Base-by-base conservation (phyloP, 345 rosid genomes). In the Cardiospermum halicacabum region DNA sequence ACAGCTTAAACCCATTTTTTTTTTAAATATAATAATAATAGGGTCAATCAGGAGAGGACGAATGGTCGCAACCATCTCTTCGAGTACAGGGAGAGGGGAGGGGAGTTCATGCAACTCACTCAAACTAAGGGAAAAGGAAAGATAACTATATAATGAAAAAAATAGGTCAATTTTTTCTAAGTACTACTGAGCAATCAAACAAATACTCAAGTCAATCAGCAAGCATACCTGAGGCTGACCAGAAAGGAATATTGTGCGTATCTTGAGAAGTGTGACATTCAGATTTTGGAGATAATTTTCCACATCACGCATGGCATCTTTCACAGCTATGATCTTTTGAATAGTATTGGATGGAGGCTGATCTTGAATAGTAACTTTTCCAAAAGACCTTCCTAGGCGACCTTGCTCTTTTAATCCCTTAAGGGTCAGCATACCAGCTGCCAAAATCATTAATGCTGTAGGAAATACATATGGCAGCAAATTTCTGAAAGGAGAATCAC, bases 311-410 rank as follows among this genome's bases (percentile, higher is more conserved):
- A 93, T 85, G 28, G 97, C 98, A 70, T 93, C 92, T 79, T 90
- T 93, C 18, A 93, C 67, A 51, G 98, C 98, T 56, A 93, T 79
- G 22, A 93, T 88, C 80, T 93, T 90, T 63, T 93, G 89, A 65
- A 93, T 84, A 47, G 98, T 93, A 77, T 93, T 93, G 65, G 98
- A 93, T 67, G 98, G 92, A 53, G 97, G 97, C 74, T 93, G 98
- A 79, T 93, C 97, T 66, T 77, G 80, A 62, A 93, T 86, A 1
- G 90, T 90, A 72, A 93, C 75, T 73, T 75, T 84, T 50, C 97
- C 98, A 63, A 88, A 93, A 32, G 69, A 82, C 78, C 94, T 88
- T 58, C 98, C 98, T 47, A 93, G 83, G 67, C 98, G 97, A 34
- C 97, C 97, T 82, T 93, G 98, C 73, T 82, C 79, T 79, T 84